phyloP scores from a whole-genome alignment of 202 grass and related monocot genomes.

The Carex sylvatica region DNA sequence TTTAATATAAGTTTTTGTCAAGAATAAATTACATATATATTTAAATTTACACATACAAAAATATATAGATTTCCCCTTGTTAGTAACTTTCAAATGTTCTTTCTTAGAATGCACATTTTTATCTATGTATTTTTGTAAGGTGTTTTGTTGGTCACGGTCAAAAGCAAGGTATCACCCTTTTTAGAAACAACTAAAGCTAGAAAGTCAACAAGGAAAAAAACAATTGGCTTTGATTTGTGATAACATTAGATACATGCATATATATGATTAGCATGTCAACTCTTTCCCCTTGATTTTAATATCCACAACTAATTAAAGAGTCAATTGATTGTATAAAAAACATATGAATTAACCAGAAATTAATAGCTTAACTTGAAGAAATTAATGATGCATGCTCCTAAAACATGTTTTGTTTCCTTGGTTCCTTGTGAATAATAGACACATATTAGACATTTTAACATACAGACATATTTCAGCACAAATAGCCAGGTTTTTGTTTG shows the following conservation, averaged over 20 bases:
- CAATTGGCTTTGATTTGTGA: background rate
- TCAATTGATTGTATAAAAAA: background rate
- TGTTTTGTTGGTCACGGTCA: background rate
- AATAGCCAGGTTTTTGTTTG: background rate
- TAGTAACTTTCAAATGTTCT: background rate
- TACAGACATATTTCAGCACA: background rate
- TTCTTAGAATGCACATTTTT: background rate
- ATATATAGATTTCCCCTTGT: background rate
- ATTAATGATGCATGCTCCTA: background rate
- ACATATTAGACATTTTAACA: background rate
- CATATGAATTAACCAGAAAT: background rate
- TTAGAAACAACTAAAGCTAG: background rate
- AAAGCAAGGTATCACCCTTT: background rate
- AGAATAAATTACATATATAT: background rate
- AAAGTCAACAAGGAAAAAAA: constrained; percentile 9
- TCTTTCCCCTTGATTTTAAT: background rate
- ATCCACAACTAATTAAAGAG: background rate
- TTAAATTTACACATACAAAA: background rate
- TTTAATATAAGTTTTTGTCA: background rate
- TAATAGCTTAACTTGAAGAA: background rate
- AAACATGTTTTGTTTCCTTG: background rate
- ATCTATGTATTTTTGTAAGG: background rate
- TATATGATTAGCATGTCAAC: constrained; percentile 12
- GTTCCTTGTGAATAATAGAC: background rate
- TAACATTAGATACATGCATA: background rate